These are phyloP conservation scores for Miamiensis avidus DNA, from an alignment of 169 alveolate genomes.

Conservation along the genomic window DNA sequence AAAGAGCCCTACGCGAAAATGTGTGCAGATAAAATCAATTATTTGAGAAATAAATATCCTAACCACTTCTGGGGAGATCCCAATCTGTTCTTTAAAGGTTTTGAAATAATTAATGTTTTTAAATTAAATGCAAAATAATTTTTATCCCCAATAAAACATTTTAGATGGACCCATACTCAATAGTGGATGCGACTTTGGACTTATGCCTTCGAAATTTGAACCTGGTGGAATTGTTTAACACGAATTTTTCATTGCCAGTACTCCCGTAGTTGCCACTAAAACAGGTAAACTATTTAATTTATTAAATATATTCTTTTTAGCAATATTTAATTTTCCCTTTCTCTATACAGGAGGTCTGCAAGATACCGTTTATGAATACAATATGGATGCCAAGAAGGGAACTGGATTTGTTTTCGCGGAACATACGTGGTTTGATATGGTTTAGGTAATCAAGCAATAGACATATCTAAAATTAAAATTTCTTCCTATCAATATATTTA, in stretches of 20 bases:
- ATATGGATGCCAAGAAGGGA: conserved; percentile 70
- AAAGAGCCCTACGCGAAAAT: conserved; percentile 87
- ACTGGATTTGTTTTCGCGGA: conserved; percentile 85
- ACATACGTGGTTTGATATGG: conserved; percentile 69
- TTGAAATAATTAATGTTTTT: not conserved
- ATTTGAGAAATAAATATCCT: conserved; percentile 78
- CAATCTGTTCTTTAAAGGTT: conserved; percentile 68
- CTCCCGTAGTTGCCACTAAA: conserved; percentile 92
- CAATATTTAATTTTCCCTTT: not conserved
- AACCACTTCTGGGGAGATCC: conserved; percentile 92
- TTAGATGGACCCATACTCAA: conserved; percentile 87
- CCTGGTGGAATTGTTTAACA: conserved; percentile 96
- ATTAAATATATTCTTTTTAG: not conserved
- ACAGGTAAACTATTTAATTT: conserved; percentile 84
- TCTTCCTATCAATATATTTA: not conserved
- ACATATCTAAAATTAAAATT: too few relatives aligned
- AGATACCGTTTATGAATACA: conserved; percentile 90
- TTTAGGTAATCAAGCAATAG: conserved; percentile 33
- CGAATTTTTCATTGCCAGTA: conserved; percentile 92
- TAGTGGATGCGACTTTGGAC: conserved; percentile 89
- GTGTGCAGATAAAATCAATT: conserved; percentile 72
- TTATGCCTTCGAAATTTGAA: conserved; percentile 93
- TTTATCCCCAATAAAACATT: too few relatives aligned
- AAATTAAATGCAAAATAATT: not conserved
- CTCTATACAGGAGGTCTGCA: conserved; percentile 47